Base-by-base conservation (phyloP, 192 early-diverging fungal genomes). In the Linderina pennispora region DNA sequence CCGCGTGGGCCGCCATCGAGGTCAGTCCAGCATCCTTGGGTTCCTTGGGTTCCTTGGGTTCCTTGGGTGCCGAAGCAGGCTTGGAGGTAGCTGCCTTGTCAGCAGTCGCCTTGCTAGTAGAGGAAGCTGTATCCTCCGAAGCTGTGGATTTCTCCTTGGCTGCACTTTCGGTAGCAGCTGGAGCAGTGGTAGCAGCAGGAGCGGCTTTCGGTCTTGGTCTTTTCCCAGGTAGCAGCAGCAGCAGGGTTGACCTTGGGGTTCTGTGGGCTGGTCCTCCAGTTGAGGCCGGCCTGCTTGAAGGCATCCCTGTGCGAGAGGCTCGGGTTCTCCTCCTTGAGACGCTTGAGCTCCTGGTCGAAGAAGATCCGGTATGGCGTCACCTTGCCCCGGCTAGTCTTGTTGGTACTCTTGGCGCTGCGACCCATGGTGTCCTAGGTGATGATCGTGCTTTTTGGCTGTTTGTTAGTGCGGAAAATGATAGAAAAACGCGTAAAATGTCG, bases 281-380 rank as follows among this genome's bases (percentile, higher is more conserved):
- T 65, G 11, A 61, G 46, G 3, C 49, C 62, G 5, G 69, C 69
- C 26, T 65, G 62, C 49, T 59, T 72, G 50, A 72, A 72, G 19
- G 62, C 69, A 3, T 60, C 62, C 44, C 60, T 65, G 52, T 72
- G 69, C 6, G 69, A 31, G 25, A 72, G 60, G 6, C n/a, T 23
- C 13, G 69, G 62, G 43, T 72, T 48, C 42, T 58, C 52, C 25
- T 18, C 24, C 45, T 72, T 72, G 25, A 72, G 43, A 13, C 62
- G 56, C 52, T 65, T 65, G 23, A 72, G 57, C 62, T 72, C 69
- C 10, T 39, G 43, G 26, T 58, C 49, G 31, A 65, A 61, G 24
- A 72, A 72, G 18, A 37, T 36, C 21, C 43, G 58, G 48, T 72
- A 72, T 0, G 59, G 55, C 23, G 51, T 45, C 17, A 36, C 43